Base-by-base conservation (phyloP, 306 rosid species). In the Quercus agrifolia region DNA sequence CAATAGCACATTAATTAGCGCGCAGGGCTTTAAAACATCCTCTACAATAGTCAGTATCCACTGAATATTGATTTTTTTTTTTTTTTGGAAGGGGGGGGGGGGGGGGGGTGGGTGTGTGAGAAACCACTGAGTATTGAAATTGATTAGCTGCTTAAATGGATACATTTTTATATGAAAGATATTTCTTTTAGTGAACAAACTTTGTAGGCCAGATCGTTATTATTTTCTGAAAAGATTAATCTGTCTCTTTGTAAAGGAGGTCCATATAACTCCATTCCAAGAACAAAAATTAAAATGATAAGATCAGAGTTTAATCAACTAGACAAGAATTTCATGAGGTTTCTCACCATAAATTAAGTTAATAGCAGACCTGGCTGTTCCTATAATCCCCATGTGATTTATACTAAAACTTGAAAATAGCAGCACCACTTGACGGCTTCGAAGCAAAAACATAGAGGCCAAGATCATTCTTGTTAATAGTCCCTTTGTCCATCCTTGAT, bases 391-490 rank as follows among this genome's bases (percentile, higher is more conserved):
- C 75, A 67, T 62, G 30, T 71, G 14, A n/a, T n/a, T 31, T 31
- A 56, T 6, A 19, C 82, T 91, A 93, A 74, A 95, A 86, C 87
- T 90, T 90, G 79, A 95, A 84, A 79, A 95, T 88, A 57, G 99
- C 99, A 83, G 99, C 92, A 46, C 99, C 99, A 83, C 99, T 91
- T 20, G 99, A 91, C 4, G 99, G 99, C 90, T 93, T 95, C 82
- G 99, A 95, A 74, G 99, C 98, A 78, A 95, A 95, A 20, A 95
- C 86, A 78, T 89, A 91, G 58, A 88, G 93, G 49, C 90, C 99
- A 23, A 93, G 89, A 31, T 95, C 98, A 28, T 86, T 86, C 56
- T 88, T 90, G 79, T 75, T 49, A 64, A 95, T 85, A 76, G 88
- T 69, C 62, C 93, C 96, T 71, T 68, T 85, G 33, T 89, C 96